These are phyloP conservation scores for Amesomyces nigricolor DNA, from an alignment of 2,329 filamentous ascomycete genomes.

Conservation along the genomic window DNA sequence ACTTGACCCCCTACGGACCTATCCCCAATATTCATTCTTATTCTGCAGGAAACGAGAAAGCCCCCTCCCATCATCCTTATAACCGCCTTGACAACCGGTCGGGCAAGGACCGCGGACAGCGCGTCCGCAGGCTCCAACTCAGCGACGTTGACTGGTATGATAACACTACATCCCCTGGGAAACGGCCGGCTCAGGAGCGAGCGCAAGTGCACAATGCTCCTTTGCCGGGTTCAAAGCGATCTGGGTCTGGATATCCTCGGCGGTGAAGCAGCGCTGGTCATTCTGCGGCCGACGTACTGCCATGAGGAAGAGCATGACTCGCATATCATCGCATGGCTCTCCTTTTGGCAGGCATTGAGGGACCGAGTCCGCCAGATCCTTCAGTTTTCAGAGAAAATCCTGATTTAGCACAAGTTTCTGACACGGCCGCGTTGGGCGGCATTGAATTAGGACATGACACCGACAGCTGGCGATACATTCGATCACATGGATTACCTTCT, in stretches of 20 bases:
- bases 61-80: slow-evolving; percentile 44
- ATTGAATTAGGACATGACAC: slow-evolving; percentile 23
- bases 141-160: slow-evolving; percentile 96
- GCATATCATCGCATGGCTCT: slow-evolving; percentile 26
- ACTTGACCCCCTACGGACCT: slow-evolving; percentile 36
- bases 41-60: slow-evolving; percentile 47
- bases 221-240: neutral
- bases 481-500: slow-evolving; percentile 2
- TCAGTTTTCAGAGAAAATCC: neutral
- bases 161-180: slow-evolving; percentile 2
- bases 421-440: slow-evolving; percentile 12
- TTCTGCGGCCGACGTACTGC: no score
- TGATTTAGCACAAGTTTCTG: slow-evolving; percentile 9
- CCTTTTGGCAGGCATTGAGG: neutral
- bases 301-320: slow-evolving; percentile 23
- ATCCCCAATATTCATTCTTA: slow-evolving; percentile 51
- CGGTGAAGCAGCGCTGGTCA: no score
- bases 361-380: neutral
- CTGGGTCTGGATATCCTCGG: neutral
- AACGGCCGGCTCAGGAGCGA: neutral
- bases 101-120: slow-evolving; percentile 65
- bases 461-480: slow-evolving; percentile 1
- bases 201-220: slow-evolving; percentile 2
- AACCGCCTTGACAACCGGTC: slow-evolving; percentile 50
- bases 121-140: slow-evolving; percentile 83